phyloP scores from a whole-genome alignment of 164 flowering plant species.

The Dillenia suffruticosa region DNA sequence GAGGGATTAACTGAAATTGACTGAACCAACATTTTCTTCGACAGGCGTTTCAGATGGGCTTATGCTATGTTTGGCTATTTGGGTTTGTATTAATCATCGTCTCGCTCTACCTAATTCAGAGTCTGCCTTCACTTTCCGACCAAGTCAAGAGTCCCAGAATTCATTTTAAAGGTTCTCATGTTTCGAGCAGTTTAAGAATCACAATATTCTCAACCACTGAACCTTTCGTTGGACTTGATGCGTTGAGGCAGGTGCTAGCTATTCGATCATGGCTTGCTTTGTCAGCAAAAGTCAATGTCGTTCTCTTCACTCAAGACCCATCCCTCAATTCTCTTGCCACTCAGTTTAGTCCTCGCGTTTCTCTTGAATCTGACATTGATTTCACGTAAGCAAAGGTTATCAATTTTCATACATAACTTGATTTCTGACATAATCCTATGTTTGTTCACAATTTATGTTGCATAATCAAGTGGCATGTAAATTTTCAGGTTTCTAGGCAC shows the following conservation, averaged over 20 bases:
- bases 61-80: constrained; percentile 77
- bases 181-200: constrained; percentile 29
- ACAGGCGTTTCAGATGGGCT: constrained; percentile 20
- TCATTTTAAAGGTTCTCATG: constrained; percentile 1
- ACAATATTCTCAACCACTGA: constrained; percentile 67
- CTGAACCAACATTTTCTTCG: no score
- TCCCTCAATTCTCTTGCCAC: constrained; percentile 49
- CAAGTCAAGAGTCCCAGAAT: constrained; percentile 25
- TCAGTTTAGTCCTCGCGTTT: constrained; percentile 51
- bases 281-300: constrained; percentile 55
- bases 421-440: not conserved
- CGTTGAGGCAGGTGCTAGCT: constrained; percentile 58
- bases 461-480: constrained; percentile 1
- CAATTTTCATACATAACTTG: not conserved
- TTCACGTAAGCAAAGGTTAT: constrained; percentile 63
- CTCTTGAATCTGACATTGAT: constrained; percentile 67
- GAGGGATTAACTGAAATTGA: no score
- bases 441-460: not conserved
- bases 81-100: constrained; percentile 65
- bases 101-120: constrained; percentile 64
- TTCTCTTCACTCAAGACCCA: constrained; percentile 62
- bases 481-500: constrained; percentile 71
- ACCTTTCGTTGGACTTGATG: constrained; percentile 49
- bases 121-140: constrained; percentile 41
- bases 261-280: constrained; percentile 87